phyloP scores from a whole-genome alignment of 352 stramenopile genomes.

The Sclerospora graminicola region DNA sequence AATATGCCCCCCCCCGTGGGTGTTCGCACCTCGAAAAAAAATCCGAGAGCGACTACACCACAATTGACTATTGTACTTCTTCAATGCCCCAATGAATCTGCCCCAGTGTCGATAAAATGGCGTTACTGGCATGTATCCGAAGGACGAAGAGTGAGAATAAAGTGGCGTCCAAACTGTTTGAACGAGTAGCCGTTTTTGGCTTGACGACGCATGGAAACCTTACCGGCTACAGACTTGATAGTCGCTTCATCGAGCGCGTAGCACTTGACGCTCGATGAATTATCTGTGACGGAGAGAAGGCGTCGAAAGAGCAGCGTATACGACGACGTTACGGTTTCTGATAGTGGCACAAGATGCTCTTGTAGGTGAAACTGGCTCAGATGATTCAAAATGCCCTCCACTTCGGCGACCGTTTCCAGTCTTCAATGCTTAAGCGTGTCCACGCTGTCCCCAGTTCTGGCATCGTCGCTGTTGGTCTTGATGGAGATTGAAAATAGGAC shows the following conservation, averaged over 20 bases:
- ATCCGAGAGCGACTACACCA: too few relatives aligned
- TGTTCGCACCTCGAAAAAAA: too few relatives aligned
- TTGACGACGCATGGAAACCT: conserved; percentile 9
- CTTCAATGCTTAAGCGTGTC: conserved; percentile 14
- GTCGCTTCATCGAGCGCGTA: conserved; percentile 11
- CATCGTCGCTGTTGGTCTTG: conserved; percentile 5
- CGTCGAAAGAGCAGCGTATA: conserved; percentile 28
- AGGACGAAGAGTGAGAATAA: conserved; percentile 9
- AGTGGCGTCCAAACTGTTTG: conserved; percentile 8
- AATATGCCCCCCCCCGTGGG: too few relatives aligned
- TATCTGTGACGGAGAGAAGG: conserved; percentile 21
- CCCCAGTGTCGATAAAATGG: too few relatives aligned
- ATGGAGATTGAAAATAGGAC: conserved; percentile 18
- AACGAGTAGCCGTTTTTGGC: conserved; percentile 13
- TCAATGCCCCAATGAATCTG: conserved; percentile 1
- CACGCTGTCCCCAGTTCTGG: conserved; percentile 10
- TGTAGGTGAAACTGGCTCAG: conserved; percentile 14
- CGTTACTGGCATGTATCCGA: conserved; percentile 10
- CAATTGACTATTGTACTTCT: too few relatives aligned
- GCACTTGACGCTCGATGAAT: conserved; percentile 17
- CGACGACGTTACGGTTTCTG: conserved; percentile 10
- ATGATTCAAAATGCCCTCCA: conserved; percentile 24
- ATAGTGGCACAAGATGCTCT: conserved; percentile 3
- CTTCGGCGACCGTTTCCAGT: conserved; percentile 21
- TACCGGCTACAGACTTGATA: neutral